Conservation (phyloP, 148 eudicot genomes). For the Agrostemma githago region DNA sequence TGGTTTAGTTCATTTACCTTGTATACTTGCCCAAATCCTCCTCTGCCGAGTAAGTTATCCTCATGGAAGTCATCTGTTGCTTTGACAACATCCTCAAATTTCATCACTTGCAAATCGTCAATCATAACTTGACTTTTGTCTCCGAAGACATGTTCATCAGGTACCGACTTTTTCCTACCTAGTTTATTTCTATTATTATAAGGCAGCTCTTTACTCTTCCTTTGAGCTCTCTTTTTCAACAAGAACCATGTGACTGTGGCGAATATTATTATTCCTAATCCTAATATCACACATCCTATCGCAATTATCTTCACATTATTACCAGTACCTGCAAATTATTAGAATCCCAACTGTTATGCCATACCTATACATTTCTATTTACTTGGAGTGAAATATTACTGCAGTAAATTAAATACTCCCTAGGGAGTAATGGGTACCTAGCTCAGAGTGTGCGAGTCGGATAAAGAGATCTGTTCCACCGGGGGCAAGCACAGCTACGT, state of each 20-base stretch:
- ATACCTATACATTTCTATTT: neutral
- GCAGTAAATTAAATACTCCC: neutral
- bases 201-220: slow-evolving; percentile 12
- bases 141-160: slow-evolving; percentile 14
- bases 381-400: neutral
- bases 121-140: slow-evolving; percentile 22
- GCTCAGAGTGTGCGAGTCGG: slow-evolving; percentile 38
- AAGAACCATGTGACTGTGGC: slow-evolving; percentile 17
- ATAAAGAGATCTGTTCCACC: slow-evolving; percentile 30
- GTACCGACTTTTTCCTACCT: slow-evolving; percentile 10
- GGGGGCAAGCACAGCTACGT: slow-evolving; percentile 25
- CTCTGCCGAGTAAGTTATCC: slow-evolving; percentile 43
- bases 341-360: neutral
- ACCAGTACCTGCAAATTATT: slow-evolving; percentile 23
- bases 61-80: slow-evolving; percentile 37
- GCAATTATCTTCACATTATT: slow-evolving; percentile 18
- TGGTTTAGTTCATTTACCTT: slow-evolving; percentile 26
- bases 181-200: neutral
- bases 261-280: slow-evolving; percentile 14
- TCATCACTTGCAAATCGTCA: slow-evolving; percentile 33
- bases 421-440: slow-evolving; percentile 24
- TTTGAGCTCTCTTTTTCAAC: slow-evolving; percentile 28
- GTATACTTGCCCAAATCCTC: slow-evolving; percentile 52
- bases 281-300: slow-evolving; percentile 17
- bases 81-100: slow-evolving; percentile 23